phyloP scores from a whole-genome alignment of 208 protist species.

The Wallacemonas rigidus region DNA sequence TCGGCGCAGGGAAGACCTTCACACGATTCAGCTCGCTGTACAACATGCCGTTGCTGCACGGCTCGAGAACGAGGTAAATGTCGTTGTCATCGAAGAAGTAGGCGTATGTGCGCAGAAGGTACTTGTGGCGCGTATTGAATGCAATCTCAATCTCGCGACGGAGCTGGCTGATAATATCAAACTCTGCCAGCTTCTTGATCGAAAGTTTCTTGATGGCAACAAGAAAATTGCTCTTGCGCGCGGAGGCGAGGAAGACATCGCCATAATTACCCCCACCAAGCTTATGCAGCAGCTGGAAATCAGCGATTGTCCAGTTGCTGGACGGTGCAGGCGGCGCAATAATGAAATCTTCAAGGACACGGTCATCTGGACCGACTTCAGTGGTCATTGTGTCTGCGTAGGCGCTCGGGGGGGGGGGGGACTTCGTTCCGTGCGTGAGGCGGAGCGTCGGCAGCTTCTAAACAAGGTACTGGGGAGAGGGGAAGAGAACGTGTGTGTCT shows the following conservation, averaged over 20 bases:
- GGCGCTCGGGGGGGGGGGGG: neutral
- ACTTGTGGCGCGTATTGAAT: slow-evolving; percentile 97
- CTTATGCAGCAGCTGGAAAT: slow-evolving; percentile 96
- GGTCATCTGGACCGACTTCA: slow-evolving; percentile 53
- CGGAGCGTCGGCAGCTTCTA: too few species aligned
- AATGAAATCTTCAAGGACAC: slow-evolving; percentile 74
- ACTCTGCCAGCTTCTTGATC: slow-evolving; percentile 95
- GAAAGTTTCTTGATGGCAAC: slow-evolving; percentile 98
- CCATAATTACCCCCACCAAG: slow-evolving; percentile 98
- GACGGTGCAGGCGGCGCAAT: slow-evolving; percentile 59
- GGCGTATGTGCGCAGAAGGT: slow-evolving; percentile 97
- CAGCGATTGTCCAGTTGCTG: slow-evolving; percentile 81
- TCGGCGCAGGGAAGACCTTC: slow-evolving; percentile 82
- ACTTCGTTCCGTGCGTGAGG: too few species aligned
- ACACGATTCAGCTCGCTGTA: slow-evolving; percentile 96
- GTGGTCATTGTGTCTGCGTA: slow-evolving; percentile 31
- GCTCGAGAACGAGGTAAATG: slow-evolving; percentile 99
- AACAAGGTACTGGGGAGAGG: too few species aligned
- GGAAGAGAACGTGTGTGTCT: too few species aligned
- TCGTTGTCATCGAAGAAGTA: slow-evolving; percentile 98
- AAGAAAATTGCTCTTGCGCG: slow-evolving; percentile 97
- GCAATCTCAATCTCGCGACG: slow-evolving; percentile 99
- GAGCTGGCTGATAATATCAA: slow-evolving; percentile 97
- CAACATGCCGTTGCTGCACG: slow-evolving; percentile 97
- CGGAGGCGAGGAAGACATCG: slow-evolving; percentile 98